Evolutionary conservation across 495 filamentous ascomycete genomes (phyloP).

Genomic region (Saxispiralis lemnorum): DNA sequence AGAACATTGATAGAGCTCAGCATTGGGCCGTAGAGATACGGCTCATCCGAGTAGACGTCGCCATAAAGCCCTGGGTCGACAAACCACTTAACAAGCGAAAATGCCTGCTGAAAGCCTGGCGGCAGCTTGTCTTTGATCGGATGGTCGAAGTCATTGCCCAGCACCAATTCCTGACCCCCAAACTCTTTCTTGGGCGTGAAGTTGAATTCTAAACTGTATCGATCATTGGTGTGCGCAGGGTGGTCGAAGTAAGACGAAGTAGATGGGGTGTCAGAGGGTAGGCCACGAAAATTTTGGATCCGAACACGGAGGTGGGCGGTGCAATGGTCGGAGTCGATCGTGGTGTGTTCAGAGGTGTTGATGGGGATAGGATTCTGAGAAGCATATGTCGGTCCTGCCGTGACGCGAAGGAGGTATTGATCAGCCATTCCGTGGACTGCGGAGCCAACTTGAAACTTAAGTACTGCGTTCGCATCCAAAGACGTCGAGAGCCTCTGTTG

Average conservation of each 20-base stretch:
- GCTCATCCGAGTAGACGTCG: constrained; percentile 70
- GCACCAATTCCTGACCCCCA: constrained; percentile 55
- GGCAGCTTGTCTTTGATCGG: constrained; percentile 76
- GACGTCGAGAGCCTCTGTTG: too few relatives aligned
- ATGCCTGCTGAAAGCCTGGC: constrained; percentile 61
- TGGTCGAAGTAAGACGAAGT: constrained; percentile 58
- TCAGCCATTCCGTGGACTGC: too few relatives aligned
- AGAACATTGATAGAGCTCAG: constrained; percentile 57
- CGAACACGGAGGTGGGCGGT: constrained; percentile 48
- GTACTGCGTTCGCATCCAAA: too few relatives aligned
- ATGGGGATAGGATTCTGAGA: constrained; percentile 54
- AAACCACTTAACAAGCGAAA: constrained; percentile 66
- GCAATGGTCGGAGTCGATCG: constrained; percentile 40
- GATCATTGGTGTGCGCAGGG: constrained; percentile 49
- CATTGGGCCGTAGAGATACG: constrained; percentile 65
- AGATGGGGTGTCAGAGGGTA: constrained; percentile 18
- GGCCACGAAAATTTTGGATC: constrained; percentile 42
- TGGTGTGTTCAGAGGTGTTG: constrained; percentile 42
- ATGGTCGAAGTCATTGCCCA: constrained; percentile 83
- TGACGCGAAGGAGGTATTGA: constrained; percentile 51
- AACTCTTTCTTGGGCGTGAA: constrained; percentile 53
- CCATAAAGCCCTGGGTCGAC: constrained; percentile 78
- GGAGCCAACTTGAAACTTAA: too few relatives aligned
- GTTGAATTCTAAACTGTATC: constrained; percentile 62
- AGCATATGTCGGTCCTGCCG: constrained; percentile 53